Evolutionary conservation across 2,329 filamentous ascomycete genomes (phyloP), one percentile per base, ranked within the genome.

Genomic region (Cytospora schulzeri): DNA sequence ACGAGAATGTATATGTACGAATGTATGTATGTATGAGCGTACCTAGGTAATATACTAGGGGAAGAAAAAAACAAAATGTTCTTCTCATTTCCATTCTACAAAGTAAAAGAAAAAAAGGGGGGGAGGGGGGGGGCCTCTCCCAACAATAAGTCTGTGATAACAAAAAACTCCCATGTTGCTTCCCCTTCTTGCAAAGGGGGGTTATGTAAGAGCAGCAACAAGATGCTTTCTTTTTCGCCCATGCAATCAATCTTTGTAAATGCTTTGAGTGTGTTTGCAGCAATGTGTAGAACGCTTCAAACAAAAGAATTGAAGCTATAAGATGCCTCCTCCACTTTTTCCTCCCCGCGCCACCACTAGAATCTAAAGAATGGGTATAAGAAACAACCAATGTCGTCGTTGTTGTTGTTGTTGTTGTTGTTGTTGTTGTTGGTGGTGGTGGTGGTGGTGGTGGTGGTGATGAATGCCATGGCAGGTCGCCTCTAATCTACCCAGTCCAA

Each of bases 181-280:
- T 48, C 41, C 19, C 41, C n/a, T 48, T 48, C n/a, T 48, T 22
- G 41, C 41, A 22, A 22, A 3, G 41, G 41, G 41, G n/a, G n/a
- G 8, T 22, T 19, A 8, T 19, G 15, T 35, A 38, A 48, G n/a
- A n/a, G n/a, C n/a, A 48, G 41, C 41, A 24, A 48, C 41, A 48
- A 48, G 41, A 48, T 48, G 41, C 41, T 31, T 31, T 31, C n/a
- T 41, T n/a, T 17, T 48, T 48, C 41, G 41, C 41, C 41, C 7
- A 48, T 48, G 41, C 24, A 48, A 48, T 48, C 41, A n/a, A n/a
- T n/a, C n/a, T n/a, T 48, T 48, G 41, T 48, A 48, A 24, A 48
- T 48, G 41, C 41, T n/a, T 24, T 19, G 19, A 5, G 33, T 35
- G 9, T 45, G 1, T 22, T n/a, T n/a, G n/a, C n/a, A n/a, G 41